Conservation (phyloP, 805 yeast species). For the Saturnispora hagleri region DNA sequence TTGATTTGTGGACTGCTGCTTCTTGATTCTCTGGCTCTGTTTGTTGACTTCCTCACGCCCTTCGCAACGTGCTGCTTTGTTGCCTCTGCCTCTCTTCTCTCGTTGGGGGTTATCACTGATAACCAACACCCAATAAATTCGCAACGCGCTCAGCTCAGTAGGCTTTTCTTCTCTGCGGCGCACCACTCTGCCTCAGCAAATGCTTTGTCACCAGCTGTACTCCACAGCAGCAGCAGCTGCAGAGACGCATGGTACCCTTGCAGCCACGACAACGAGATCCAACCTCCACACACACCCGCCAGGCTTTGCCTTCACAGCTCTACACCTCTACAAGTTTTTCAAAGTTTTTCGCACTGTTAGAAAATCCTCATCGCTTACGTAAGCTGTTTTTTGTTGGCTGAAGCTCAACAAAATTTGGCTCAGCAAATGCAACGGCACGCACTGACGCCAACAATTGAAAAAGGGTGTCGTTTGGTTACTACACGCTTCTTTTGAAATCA, state of each 20-base stretch:
- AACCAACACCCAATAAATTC: background rate
- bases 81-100: background rate
- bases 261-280: no score
- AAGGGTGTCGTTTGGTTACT: background rate
- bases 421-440: background rate
- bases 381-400: background rate
- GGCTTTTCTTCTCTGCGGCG: background rate
- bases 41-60: no score
- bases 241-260: no score
- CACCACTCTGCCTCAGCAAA: no score
- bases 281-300: no score
- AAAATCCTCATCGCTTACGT: background rate
- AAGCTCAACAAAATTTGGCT: background rate
- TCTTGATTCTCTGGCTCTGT: no score
- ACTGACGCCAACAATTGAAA: background rate
- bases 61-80: background rate
- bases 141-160: background rate
- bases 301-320: no score
- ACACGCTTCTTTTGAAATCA: background rate
- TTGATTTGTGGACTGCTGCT: no score
- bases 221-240: no score
- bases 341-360: no score
- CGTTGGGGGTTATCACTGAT: background rate
- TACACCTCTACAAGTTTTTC: no score
- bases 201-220: no score